These are phyloP conservation scores for Farysia itapuensis DNA, from an alignment of 1,284 basidiomycete species.

Conservation along the genomic window DNA sequence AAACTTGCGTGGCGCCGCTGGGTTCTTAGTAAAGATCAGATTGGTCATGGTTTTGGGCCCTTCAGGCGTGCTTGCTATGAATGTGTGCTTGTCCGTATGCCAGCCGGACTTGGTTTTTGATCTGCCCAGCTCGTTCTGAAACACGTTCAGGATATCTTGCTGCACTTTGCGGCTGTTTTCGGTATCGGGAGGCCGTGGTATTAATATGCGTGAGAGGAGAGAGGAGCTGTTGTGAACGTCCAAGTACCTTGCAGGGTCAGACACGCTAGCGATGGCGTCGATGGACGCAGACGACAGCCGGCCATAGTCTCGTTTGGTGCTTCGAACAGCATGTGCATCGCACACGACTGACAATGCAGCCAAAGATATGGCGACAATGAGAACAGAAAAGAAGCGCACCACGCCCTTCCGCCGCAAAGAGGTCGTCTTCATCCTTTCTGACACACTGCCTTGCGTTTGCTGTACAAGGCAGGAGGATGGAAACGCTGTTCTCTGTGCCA, in stretches of 20 bases:
- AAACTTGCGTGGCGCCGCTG: conserved; percentile 78
- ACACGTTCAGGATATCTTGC: conserved; percentile 33
- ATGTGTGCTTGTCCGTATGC: conserved; percentile 45
- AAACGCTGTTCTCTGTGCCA: no score
- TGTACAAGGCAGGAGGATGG: no score
- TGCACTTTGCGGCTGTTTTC: conserved; percentile 43
- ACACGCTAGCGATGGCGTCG: conserved; percentile 6
- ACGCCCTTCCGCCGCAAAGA: no score
- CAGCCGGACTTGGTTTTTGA: conserved; percentile 29
- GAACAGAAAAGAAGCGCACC: no score
- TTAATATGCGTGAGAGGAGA: conserved; percentile 51
- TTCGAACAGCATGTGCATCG: conserved; percentile 29
- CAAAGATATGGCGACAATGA: no score
- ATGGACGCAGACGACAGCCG: conserved; percentile 4
- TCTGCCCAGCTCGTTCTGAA: conserved; percentile 16
- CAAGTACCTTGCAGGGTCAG: conserved; percentile 33
- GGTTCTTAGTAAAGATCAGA: conserved; percentile 84
- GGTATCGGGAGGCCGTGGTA: conserved; percentile 53
- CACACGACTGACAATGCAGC: no score
- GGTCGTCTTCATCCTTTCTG: no score
- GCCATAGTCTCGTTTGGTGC: conserved; percentile 10
- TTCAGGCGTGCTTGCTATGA: conserved; percentile 69
- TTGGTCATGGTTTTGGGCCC: conserved; percentile 83
- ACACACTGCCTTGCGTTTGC: no score
- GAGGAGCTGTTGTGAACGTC: conserved; percentile 30